Base-by-base conservation (phyloP, 2,329 filamentous ascomycete genomes). In the Elsinoe batatas region DNA sequence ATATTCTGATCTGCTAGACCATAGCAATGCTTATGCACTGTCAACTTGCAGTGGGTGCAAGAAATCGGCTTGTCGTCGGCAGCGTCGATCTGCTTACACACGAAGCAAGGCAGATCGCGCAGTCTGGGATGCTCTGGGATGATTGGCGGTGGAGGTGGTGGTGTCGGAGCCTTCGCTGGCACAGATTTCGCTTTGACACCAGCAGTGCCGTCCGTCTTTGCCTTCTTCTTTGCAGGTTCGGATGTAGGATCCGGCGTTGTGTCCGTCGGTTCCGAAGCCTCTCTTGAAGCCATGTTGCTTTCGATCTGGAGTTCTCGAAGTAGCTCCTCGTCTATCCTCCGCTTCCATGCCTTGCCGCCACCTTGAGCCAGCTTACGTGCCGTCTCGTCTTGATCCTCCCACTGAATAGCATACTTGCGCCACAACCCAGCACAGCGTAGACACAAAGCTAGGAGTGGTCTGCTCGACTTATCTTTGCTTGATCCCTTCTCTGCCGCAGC, bases 381-480 rank as follows among this genome's bases (percentile, higher is more conserved):
- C 36, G 95, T 81, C 64, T 97, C 91, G 40, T 97, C 93, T 12
- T 90, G 80, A 61, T 95, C 88, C 69, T 97, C 93, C 83, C 89
- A 98, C 62, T 94, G 88, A 59, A 98, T 89, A 13, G 86, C 91
- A 69, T 98, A 98, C 61, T 91, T 88, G 50, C 93, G 85, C 93
- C 93, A 98, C 7, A 98, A 76, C 64, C 93, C 84, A 22, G 91
- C 91, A 66, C 93, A 98, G 58, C 91, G 83, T 57, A 90, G 80
- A 68, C 93, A 98, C 3, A 98, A 79, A 3, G 91, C 91, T 49
- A 91, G 79, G 15, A 94, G 81, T 35, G 86, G 82, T 63, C 86
- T 82, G 13, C 78, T 76, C 11, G 81, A 81, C 67, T 91, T 95
- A 61, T 95, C 89, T 69, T 90, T 91, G 40, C 66, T 67, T 64